Base-by-base conservation (phyloP, 352 stramenopile genomes). In the Phytophthora ohioensis region DNA sequence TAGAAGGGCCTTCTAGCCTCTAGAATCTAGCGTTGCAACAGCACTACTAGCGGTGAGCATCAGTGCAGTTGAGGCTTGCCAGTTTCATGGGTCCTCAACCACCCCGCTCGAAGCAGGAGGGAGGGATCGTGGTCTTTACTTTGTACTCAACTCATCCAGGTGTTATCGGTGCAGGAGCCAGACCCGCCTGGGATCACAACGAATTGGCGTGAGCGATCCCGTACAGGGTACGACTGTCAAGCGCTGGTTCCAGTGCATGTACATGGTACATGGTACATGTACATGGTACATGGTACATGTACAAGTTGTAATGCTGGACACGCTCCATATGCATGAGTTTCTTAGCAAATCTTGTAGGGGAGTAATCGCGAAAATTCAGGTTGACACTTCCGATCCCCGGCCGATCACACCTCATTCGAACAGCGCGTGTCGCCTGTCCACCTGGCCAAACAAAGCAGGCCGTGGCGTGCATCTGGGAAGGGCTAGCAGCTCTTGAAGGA, bases 401-500 rank as follows among this genome's bases (percentile, higher is more conserved):
- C 21, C 13, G 32, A 56, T 43, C 6, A 56, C 48, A 46, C 41
- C 12, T n/a, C 41, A 17, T 5, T 27, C 21, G 2, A 27, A 27
- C 32, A 39, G 32, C 49, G 21, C 21, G 21, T 27, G 21, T 27
- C 21, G 21, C 21, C 49, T 43, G 15, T 56, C 49, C 49, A 27
- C 49, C 49, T 56, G 47, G 30, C 30, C 31, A 41, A 31, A 8
- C 30, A 56, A 39, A 56, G n/a, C 48, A n/a, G 8, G 46, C 21
- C 46, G 46, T 21, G 17, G 17, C 17, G 17, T 52, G 46, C 46
- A 53, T 53, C 49, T 42, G 49, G 49, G 30, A 30, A 56, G 12
- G 12, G 49, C 11, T 10, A 30, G 12, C 49, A 56, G 31, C 48
- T 56, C 13, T 47, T 45, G 53, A 27, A 27, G 21, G 21, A 27